Percentiles rank a stretch among this genome's conserved stretches.
These are phyloP conservation scores for Fusarium chuoi DNA, from an alignment of 2,329 filamentous ascomycete genomes.

Conservation along the genomic window DNA sequence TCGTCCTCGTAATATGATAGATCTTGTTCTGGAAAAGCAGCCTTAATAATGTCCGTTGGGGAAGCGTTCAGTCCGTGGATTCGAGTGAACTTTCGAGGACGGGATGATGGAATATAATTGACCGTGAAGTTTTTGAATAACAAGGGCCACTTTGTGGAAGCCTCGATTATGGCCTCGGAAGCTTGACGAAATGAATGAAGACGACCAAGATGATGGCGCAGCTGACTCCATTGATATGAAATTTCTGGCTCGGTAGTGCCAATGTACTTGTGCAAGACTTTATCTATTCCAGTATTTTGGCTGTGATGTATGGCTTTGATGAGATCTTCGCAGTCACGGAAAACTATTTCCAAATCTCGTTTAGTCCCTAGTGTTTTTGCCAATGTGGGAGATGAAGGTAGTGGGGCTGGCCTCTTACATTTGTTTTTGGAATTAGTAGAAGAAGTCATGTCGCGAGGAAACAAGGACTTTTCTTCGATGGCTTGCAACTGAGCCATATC, in stretches of 20 bases:
- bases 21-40: background rate
- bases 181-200: slow-evolving; percentile 8
- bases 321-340: slow-evolving; percentile 6
- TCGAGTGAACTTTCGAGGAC: background rate
- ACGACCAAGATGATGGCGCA: slow-evolving; percentile 5
- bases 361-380: background rate
- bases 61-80: background rate
- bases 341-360: background rate
- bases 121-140: slow-evolving; percentile 7
- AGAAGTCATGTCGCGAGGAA: slow-evolving; percentile 3
- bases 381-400: background rate
- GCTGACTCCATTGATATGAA: slow-evolving; percentile 3
- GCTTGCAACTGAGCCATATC: background rate
- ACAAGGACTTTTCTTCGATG: background rate
- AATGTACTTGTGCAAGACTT: background rate
- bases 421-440: background rate
- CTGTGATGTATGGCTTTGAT: background rate
- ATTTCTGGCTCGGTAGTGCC: background rate
- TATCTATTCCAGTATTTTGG: background rate
- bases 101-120: background rate
- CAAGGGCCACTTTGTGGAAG: background rate
- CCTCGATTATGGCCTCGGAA: background rate
- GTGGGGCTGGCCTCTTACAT: background rate
- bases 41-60: background rate
- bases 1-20: background rate